Base-by-base conservation (phyloP, 345 rosid species). In the Mallotus nudiflorus region DNA sequence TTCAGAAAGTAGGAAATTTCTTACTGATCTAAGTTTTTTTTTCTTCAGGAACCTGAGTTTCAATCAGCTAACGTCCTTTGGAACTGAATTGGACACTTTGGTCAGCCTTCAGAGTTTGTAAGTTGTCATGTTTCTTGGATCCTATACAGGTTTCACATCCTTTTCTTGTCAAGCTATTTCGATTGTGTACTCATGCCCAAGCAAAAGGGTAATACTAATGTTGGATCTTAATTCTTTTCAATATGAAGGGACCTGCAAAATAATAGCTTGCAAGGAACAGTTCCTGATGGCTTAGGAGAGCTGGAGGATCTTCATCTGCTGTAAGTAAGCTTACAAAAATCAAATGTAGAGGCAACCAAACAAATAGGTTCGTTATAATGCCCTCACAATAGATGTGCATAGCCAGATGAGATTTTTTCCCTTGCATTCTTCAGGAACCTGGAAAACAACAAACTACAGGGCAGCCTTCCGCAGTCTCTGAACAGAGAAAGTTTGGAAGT, bases 11-110 rank as follows among this genome's bases (percentile, higher is more conserved):
- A 68, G 27, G 31, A 39, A 45, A 68, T 12, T 10, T 69, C 5
- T 46, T 39, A 66, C 52, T 22, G 48, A 25, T 65, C 2, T 54
- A 27, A 31, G 12, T 14, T 49, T 65, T 35, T 62, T 52, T 72
- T 20, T 63, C 69, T 78, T 57, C 86, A 93, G 98, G 89, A 89
- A 91, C 71, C 78, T 93, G 83, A 93, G 98, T 78, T 91, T 89
- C 85, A 93, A 93, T 69, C 78, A 77, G 60, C 73, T 93, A 29
- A 81, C 85, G 40, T 87, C 92, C 39, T 89, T 93, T 66, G 96
- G 97, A 60, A 71, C 87, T 12, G 89, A 85, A 70, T 73, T 90
- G 82, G 90, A 71, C 55, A 69, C 71, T 61, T 78, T 93, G 78
- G 82, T 65, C 74, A 84, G 83, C 87, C 92, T 93, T 75, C 85